phyloP scores from a whole-genome alignment of 768 basidiomycete genomes.

The Tulasnella sp. region DNA sequence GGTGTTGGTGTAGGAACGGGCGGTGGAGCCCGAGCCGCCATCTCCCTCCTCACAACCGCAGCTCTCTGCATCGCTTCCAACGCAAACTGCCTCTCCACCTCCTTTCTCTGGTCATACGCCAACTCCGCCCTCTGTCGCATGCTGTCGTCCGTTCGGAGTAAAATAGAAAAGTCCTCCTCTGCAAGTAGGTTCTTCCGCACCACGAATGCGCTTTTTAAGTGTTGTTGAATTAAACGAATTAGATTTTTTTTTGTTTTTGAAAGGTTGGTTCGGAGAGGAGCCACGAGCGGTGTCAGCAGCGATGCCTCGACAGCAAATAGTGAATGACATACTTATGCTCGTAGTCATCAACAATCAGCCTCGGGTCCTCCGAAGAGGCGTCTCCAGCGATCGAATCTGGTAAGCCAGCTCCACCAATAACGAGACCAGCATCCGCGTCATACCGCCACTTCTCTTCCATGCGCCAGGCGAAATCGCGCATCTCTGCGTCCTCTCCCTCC shows the following conservation, averaged over 20 bases:
- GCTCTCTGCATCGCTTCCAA: not conserved
- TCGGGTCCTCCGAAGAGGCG: slow-evolving; percentile 29
- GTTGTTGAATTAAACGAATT: not conserved
- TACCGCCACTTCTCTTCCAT: slow-evolving; percentile 40
- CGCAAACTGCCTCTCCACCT: slow-evolving; percentile 7
- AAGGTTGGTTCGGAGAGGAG: slow-evolving; percentile 9
- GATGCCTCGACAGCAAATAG: slow-evolving; percentile 7
- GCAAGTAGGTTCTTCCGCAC: slow-evolving; percentile 23
- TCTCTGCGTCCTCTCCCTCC: slow-evolving; percentile 26
- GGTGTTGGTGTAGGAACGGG: slow-evolving; percentile 12
- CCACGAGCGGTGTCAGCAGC: slow-evolving; percentile 13
- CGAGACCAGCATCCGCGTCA: slow-evolving; percentile 36
- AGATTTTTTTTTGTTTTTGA: not conserved
- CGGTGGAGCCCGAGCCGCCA: slow-evolving; percentile 12
- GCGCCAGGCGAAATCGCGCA: slow-evolving; percentile 31
- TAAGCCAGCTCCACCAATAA: slow-evolving; percentile 35
- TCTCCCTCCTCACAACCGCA: not conserved
- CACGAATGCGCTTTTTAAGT: slow-evolving; percentile 10
- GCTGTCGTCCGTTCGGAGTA: slow-evolving; percentile 25
- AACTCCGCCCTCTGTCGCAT: slow-evolving; percentile 7
- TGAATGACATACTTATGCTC: slow-evolving; percentile 30
- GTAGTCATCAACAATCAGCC: slow-evolving; percentile 40
- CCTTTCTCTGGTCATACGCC: slow-evolving; percentile 13
- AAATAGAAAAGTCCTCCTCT: slow-evolving; percentile 17
- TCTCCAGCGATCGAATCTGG: slow-evolving; percentile 27